Base-by-base conservation (phyloP, 2,329 filamentous ascomycete genomes). In the Epichloe amarillans region DNA sequence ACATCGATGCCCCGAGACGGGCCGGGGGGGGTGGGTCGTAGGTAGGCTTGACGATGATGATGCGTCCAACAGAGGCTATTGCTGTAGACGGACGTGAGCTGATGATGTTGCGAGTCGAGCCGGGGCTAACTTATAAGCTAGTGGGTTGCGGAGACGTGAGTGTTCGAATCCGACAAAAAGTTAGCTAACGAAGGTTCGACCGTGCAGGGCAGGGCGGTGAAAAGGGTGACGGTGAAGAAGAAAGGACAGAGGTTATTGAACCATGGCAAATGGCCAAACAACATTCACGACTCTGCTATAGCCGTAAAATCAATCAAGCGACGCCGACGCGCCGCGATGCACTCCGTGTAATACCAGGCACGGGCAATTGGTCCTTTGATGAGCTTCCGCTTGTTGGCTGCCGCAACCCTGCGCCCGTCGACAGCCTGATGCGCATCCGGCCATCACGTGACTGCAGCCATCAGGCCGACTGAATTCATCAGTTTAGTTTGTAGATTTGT, bases 101-200 rank as follows among this genome's bases (percentile, higher is more conserved):
- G 55, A 56, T 44, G 55, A 55, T 54, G 54, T 53, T 44, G 53
- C 47, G 51, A 52, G 52, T 52, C 50, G 52, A 53, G 45, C 3
- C 37, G 14, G 45, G 38, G 38, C 42, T 26, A 19, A 45, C 15
- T 11, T 12, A 52, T 55, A 54, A 56, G 55, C 54, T 53, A 55
- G 55, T 53, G 54, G 50, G 50, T 41, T 54, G 54, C 56, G 54
- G 51, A 54, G 53, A 53, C 50, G 49, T 53, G 50, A 50, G 49
- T 49, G 50, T 43, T 37, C 19, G 30, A 38, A 38, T 38, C 39
- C 30, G 17, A 41, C 15, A 15, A 33, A 30, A 30, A 50, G 47
- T 45, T 26, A 46, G 52, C 35, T 39, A 48, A 52, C 37, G 46
- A 43, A 43, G 39, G 33, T 12, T 35, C 37, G 46, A 50, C 49